Conservation (phyloP, 2,329 filamentous ascomycete species). For the Neonectria magnoliae region DNA sequence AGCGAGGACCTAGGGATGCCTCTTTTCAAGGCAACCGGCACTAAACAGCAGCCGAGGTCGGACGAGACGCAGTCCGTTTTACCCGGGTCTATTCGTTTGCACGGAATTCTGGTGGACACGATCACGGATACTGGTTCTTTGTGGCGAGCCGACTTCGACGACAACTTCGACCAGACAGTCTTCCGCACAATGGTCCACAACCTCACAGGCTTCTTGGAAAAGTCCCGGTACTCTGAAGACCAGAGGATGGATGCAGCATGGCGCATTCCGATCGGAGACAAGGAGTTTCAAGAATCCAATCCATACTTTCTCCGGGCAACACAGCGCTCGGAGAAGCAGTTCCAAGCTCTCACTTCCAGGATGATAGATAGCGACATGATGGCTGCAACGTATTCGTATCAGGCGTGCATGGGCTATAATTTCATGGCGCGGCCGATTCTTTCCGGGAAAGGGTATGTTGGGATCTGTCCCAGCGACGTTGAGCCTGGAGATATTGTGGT, state of each 20-base stretch:
- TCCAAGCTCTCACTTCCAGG: background rate
- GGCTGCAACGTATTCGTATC: constrained; percentile 12
- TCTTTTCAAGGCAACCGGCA: constrained; percentile 11
- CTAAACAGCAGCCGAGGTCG: constrained; percentile 1
- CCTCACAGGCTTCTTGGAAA: background rate
- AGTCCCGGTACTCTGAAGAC: constrained; percentile 12
- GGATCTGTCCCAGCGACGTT: constrained; percentile 4
- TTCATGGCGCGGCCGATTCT: constrained; percentile 11
- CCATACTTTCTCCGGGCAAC: constrained; percentile 17
- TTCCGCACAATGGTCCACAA: background rate
- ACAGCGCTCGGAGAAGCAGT: constrained; percentile 12
- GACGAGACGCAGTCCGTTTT: background rate
- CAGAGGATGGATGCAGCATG: constrained; percentile 7
- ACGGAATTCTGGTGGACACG: constrained; percentile 13
- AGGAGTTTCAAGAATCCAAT: constrained; percentile 12
- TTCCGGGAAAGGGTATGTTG: constrained; percentile 1
- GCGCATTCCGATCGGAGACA: constrained; percentile 20
- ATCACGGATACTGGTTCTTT: constrained; percentile 10
- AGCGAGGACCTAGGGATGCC: constrained; percentile 13
- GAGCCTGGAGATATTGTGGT: constrained; percentile 10
- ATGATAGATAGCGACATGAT: constrained; percentile 7
- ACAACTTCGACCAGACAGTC: constrained; percentile 8
- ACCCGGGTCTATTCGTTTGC: background rate
- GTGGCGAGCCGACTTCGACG: constrained; percentile 10
- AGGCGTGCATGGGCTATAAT: constrained; percentile 14